Percentiles rank a stretch among this genome's conserved stretches.
Evolutionary conservation across 2,329 filamentous ascomycete genomes (phyloP).

Genomic region (Pyrenochaeta sp.): DNA sequence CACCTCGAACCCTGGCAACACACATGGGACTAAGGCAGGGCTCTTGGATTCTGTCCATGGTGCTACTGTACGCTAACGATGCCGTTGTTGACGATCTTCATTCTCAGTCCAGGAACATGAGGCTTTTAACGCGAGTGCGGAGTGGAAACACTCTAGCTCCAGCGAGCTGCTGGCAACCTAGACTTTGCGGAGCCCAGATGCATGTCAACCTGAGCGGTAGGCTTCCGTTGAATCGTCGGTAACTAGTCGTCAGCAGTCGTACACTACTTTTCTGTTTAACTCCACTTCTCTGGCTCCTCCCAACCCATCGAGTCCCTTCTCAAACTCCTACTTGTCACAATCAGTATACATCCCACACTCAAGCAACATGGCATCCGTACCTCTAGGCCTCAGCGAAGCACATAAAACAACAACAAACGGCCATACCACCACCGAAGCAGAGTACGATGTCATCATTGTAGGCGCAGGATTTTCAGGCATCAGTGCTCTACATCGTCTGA

Average conservation of each 20-base stretch:
- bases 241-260: not conserved
- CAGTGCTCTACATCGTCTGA: slow-evolving; percentile 22
- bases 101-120: not conserved
- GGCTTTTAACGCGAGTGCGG: not conserved
- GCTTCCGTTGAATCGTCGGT: not conserved
- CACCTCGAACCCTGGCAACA: not conserved
- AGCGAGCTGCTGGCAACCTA: not conserved
- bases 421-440: not conserved
- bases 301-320: not conserved
- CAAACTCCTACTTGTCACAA: not conserved
- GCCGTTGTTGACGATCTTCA: not conserved
- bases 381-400: not conserved
- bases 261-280: not conserved
- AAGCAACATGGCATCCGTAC: not conserved
- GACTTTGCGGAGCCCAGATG: not conserved
- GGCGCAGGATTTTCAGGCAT: slow-evolving; percentile 24
- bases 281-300: not conserved
- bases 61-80: not conserved
- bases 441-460: slow-evolving; percentile 12
- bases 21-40: not conserved
- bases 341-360: not conserved
- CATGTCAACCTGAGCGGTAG: not conserved
- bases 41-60: not conserved
- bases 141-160: not conserved
- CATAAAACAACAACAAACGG: not conserved